Evolutionary conservation across 345 rosid species (phyloP), one percentile per base, ranked within the genome.

Genomic region (Populus nigra): DNA sequence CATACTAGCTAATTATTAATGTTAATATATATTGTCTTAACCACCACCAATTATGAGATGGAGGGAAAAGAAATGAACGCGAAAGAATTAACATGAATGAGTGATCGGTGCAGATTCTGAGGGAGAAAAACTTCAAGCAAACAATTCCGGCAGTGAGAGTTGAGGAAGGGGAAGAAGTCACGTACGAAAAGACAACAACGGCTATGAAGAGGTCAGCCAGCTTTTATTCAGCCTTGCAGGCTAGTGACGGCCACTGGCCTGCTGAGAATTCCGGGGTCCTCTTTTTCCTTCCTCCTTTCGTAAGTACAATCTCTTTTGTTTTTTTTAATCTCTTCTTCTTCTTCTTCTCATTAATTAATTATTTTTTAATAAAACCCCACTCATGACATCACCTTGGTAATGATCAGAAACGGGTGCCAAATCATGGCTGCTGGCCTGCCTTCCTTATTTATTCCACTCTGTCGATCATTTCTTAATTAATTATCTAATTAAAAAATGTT

Each of bases 181-280:
- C 76, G 3, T 25, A 25, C 31, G 81, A 78, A 43, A 78, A 78
- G 55, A 9, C 53, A 12, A 72, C 81, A 2, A 20, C 76, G 0
- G 72, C 76, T 8, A 25, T 78, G 16, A 78, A 43, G 68, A 72
- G 81, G 72, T 50, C 76, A 2, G 76, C 65, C 2, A 65, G 38
- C 20, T 78, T 72, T 31, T 66, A 71, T 8, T 72, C 81, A 55
- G 81, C 81, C 27, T 29, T 78, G 57, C 81, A 78, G 53, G 72
- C 81, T 2, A 53, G 47, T 38, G 81, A 78, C 41, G 81, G 81
- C 27, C 81, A 78, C 7, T 72, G 81, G 81, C 81, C 76, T 0
- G 76, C 81, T 65, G 81, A 78, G 12, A 78, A 65, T 18, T 69
- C 76, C 0, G 81, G 81, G 20, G 76, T 27, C 13, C 29, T 50